phyloP scores from a whole-genome alignment of 202 grass and related monocot species.

The Brachypodium distachyon region DNA sequence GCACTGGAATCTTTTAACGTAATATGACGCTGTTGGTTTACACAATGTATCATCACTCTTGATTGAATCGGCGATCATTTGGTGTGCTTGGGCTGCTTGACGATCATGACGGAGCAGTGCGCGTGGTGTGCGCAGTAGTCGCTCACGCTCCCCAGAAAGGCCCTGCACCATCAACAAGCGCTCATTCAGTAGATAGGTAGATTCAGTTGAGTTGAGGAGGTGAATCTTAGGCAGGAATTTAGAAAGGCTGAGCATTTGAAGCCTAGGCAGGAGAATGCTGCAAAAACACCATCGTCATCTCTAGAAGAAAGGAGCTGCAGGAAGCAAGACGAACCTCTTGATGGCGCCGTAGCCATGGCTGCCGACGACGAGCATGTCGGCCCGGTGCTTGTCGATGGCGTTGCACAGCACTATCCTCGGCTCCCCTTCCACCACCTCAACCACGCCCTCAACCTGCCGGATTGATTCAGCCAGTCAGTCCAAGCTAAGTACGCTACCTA shows the following conservation, averaged over 20 bases:
- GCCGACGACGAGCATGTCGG: slow-evolving; percentile 56
- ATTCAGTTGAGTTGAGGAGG: too few relatives aligned
- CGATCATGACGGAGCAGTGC: slow-evolving; percentile 50
- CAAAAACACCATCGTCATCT: background rate
- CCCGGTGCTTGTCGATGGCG: slow-evolving; percentile 54
- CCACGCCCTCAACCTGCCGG: slow-evolving; percentile 27
- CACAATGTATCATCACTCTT: too few relatives aligned
- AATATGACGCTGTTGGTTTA: too few relatives aligned
- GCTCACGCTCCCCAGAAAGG: slow-evolving; percentile 52
- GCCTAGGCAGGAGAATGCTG: background rate
- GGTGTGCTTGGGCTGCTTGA: slow-evolving; percentile 38
- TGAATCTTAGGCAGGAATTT: too few relatives aligned
- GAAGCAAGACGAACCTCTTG: slow-evolving; percentile 27
- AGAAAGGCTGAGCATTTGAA: too few relatives aligned
- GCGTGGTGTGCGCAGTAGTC: slow-evolving; percentile 64
- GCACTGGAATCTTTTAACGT: background rate
- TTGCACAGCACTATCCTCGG: slow-evolving; percentile 43
- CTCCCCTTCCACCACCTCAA: slow-evolving; percentile 64
- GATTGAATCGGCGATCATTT: background rate
- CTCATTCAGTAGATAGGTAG: too few relatives aligned
- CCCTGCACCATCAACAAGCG: too few relatives aligned
- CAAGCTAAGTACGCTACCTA: too few relatives aligned
- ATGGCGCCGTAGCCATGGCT: slow-evolving; percentile 74
- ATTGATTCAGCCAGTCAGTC: background rate
- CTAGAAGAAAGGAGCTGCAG: background rate